Conservation (phyloP, 805 yeast genomes). For the Metschnikowia bowlesiae region DNA sequence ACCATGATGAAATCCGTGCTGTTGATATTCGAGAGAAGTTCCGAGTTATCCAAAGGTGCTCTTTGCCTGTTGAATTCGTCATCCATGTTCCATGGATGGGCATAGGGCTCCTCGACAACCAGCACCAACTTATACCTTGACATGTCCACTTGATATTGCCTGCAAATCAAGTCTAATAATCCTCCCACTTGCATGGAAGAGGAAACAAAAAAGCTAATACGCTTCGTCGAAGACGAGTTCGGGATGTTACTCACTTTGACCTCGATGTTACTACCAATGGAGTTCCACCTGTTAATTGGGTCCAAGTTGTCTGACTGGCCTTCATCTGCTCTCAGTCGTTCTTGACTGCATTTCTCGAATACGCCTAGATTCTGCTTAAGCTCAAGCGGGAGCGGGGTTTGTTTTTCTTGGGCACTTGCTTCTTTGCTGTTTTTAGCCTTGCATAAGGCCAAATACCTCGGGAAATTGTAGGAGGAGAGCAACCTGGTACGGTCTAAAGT, state of each 20-base stretch:
- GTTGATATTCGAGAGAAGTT: constrained; percentile 6
- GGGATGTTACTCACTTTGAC: constrained; percentile 15
- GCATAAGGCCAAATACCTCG: constrained; percentile 76
- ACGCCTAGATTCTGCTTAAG: constrained; percentile 24
- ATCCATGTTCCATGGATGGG: constrained; percentile 2
- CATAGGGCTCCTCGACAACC: neutral
- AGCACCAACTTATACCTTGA: constrained; percentile 17
- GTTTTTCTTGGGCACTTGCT: constrained; percentile 41
- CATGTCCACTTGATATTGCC: constrained; percentile 25
- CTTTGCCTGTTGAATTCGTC: neutral
- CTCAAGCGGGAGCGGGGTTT: constrained; percentile 53
- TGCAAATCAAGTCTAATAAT: constrained; percentile 23
- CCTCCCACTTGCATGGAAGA: constrained; percentile 15
- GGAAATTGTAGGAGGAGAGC: constrained; percentile 67
- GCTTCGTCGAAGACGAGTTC: constrained; percentile 8
- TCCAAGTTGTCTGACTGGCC: constrained; percentile 1
- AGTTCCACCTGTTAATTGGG: neutral
- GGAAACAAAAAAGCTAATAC: constrained; percentile 13
- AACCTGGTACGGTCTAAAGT: constrained; percentile 66
- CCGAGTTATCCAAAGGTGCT: constrained; percentile 6
- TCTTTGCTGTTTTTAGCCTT: constrained; percentile 47
- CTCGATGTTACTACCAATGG: constrained; percentile 10
- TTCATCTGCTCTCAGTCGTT: constrained; percentile 5
- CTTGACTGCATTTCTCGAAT: constrained; percentile 12
- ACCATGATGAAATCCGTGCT: constrained; percentile 19